Base-by-base conservation (phyloP, 371 early-diverging fungal species). In the Rhizoclosmatium hyalinum region DNA sequence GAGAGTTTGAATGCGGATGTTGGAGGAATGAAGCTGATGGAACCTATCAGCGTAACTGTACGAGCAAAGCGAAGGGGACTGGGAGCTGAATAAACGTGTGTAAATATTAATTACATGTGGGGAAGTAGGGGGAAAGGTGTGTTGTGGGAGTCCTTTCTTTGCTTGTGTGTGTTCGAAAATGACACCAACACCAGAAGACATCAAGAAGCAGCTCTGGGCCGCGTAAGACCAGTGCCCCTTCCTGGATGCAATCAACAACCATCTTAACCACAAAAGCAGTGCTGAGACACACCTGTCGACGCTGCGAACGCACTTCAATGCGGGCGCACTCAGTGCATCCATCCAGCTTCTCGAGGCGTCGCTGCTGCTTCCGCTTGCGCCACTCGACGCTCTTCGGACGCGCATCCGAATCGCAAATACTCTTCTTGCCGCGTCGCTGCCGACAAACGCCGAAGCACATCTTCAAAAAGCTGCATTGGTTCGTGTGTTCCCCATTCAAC, bases 61-160 rank as follows among this genome's bases (percentile, higher is more conserved):
- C 39, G 80, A 3, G 66, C 62, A n/a, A 75, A 65, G 56, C 60
- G 80, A 54, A 41, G 76, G 42, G 82, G 82, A 8, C 75, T 82
- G 50, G 82, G 82, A 4, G 72, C 73, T n/a, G 70, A 70, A 43
- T 70, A 32, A 67, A 58, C 6, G 50, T 12, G 17, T 12, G 50
- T 17, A 50, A 17, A 50, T 50, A 50, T 32, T 32, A 32, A 32
- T 32, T 32, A 32, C 32, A 32, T 32, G 32, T 32, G 32, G 32
- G 32, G 32, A 32, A 32, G 32, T 32, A 32, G 32, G 32, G 32
- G 32, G 32, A 32, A 32, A 32, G 32, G 32, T 32, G 32, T 32
- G 32, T 32, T 32, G 32, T 32, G 32, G 0, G 32, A 32, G 32
- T 32, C 32, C 32, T 32, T 32, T 32, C 32, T 32, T 32, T 32